Percentiles rank a stretch among this genome's conserved stretches.
Evolutionary conservation across 2,329 filamentous ascomycete species (phyloP).

Genomic region (Catunica adiposa): DNA sequence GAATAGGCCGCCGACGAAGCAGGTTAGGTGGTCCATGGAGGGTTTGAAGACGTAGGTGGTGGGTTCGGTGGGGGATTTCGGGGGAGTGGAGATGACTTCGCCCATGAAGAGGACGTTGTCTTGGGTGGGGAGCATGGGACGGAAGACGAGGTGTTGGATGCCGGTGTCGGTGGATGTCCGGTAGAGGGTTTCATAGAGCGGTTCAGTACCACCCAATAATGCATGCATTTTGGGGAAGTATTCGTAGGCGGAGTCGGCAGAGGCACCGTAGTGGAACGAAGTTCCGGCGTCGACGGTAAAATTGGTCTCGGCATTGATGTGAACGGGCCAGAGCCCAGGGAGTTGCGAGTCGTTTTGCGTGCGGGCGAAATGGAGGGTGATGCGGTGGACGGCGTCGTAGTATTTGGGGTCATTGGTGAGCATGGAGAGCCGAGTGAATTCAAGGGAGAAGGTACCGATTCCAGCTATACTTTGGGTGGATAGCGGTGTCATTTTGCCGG

Average conservation of each 20-base stretch:
- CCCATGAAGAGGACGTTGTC: conserved; percentile 47
- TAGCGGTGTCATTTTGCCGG: conserved; percentile 21
- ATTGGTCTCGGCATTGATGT: conserved; percentile 40
- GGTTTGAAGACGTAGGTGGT: conserved; percentile 21
- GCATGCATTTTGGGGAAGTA: conserved; percentile 53
- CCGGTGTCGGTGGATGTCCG: conserved; percentile 37
- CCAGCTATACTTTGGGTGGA: conserved; percentile 21
- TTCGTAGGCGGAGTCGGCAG: conserved; percentile 42
- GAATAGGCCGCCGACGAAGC: conserved; percentile 50
- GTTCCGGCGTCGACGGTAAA: conserved; percentile 25
- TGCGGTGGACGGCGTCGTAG: conserved; percentile 44
- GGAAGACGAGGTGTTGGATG: conserved; percentile 47
- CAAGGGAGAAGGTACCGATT: conserved; percentile 41
- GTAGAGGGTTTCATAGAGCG: conserved; percentile 25
- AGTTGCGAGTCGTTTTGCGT: conserved; percentile 37
- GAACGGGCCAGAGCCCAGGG: conserved; percentile 46
- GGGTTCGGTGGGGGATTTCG: conserved; percentile 17
- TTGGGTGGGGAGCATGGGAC: conserved; percentile 43
- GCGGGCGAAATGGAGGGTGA: conserved; percentile 37
- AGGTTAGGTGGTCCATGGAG: conserved; percentile 40
- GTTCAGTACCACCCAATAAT: conserved; percentile 41
- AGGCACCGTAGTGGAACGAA: conserved; percentile 37
- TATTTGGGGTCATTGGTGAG: conserved; percentile 47
- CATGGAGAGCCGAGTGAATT: conserved; percentile 49
- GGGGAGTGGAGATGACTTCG: conserved; percentile 23